A percentile compares a stretch with the other conserved stretches of the same genome.
phyloP scores from a whole-genome alignment of 2,329 filamentous ascomycete species.

The Claviceps monticola region DNA sequence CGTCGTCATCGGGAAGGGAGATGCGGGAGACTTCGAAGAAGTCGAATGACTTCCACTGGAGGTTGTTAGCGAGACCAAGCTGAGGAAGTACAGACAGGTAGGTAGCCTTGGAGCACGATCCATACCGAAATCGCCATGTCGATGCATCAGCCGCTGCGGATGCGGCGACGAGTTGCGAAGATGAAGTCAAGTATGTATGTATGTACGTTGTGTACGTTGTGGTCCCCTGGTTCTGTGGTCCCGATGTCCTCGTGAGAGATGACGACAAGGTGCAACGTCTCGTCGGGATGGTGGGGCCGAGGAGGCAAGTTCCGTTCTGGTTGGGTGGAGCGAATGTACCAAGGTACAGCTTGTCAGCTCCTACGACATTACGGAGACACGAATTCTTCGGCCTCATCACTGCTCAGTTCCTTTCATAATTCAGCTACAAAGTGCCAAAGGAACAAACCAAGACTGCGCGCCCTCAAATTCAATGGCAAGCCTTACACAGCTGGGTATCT shows the following conservation, averaged over 20 bases:
- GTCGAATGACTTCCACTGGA: conserved; percentile 95
- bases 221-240: not conserved
- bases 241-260: not conserved
- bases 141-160: conserved; percentile 12
- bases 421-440: not conserved
- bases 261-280: not conserved
- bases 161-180: not conserved
- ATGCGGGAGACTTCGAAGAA: conserved; percentile 95
- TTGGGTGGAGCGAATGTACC: not conserved
- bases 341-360: not conserved
- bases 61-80: not conserved
- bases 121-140: conserved; percentile 23
- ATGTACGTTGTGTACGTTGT: not conserved
- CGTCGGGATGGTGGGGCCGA: no score
- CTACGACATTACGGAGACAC: not conserved
- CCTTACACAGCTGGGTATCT: conserved; percentile 7
- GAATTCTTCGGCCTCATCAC: not conserved
- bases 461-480: conserved; percentile 1
- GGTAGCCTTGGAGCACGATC: not conserved
- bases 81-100: no score
- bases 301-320: no score
- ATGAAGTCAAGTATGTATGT: not conserved
- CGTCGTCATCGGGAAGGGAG: conserved; percentile 65
- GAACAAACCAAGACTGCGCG: not conserved
- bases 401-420: not conserved